Conservation (phyloP, 1,284 basidiomycete genomes). For the Trichosporon ovoides region DNA sequence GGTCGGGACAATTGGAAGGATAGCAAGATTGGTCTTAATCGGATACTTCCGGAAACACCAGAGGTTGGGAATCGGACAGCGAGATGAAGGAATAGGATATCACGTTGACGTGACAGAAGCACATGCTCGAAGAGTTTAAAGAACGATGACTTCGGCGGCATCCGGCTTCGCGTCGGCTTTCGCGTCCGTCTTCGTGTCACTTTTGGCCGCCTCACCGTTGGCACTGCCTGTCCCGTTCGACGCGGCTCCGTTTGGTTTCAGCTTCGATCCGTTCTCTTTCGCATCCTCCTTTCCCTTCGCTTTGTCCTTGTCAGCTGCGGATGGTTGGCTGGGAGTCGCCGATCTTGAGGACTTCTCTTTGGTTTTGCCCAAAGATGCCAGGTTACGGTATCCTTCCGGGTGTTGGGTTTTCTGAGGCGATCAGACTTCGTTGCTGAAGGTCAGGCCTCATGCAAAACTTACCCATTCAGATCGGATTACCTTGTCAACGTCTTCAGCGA, state of each 20-base stretch:
- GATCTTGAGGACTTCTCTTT: constrained; percentile 8
- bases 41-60: too few relatives aligned
- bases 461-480: constrained; percentile 47
- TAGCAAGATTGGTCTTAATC: too few relatives aligned
- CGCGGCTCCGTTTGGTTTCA: background rate
- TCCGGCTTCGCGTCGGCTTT: background rate
- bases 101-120: too few relatives aligned
- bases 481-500: constrained; percentile 33
- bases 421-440: background rate
- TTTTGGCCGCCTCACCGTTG: background rate
- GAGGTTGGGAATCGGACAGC: too few relatives aligned
- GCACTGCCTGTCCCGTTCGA: constrained; percentile 1
- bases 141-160: background rate
- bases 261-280: background rate
- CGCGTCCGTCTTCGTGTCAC: background rate
- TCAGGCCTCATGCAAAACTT: constrained; percentile 20
- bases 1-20: too few relatives aligned
- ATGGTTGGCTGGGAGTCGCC: background rate
- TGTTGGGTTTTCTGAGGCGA: background rate
- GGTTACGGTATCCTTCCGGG: background rate
- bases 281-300: background rate
- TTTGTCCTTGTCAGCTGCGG: constrained; percentile 11
- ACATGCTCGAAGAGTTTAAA: too few relatives aligned
- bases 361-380: constrained; percentile 12
- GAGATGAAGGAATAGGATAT: too few relatives aligned